Conservation (phyloP, 2,329 filamentous ascomycete species). For the Aspergillus neotritici region DNA sequence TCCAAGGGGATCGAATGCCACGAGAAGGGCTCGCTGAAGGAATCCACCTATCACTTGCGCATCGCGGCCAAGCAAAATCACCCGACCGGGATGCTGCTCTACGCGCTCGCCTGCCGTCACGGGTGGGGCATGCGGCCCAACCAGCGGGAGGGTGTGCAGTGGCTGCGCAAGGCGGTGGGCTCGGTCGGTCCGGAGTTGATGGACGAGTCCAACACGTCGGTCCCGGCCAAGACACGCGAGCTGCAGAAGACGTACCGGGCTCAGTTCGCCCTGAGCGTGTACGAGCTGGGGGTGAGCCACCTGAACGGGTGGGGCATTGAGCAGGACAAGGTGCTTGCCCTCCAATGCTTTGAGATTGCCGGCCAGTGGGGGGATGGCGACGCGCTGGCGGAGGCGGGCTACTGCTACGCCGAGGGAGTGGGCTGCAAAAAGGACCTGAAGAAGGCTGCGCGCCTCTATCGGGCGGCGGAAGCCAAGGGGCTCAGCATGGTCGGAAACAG, state of each 20-base stretch:
- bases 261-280: constrained; percentile 91
- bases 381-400: constrained; percentile 87
- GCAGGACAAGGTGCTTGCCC: constrained; percentile 79
- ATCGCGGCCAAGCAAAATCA: constrained; percentile 80
- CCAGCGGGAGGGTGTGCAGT: constrained; percentile 80
- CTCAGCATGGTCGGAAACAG: constrained; percentile 98
- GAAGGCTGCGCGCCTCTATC: constrained; percentile 86
- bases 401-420: constrained; percentile 89
- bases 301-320: constrained; percentile 98
- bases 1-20: constrained; percentile 86
- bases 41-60: constrained; percentile 93
- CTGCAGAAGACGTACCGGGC: constrained; percentile 75
- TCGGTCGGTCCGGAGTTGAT: constrained; percentile 75
- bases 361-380: constrained; percentile 93
- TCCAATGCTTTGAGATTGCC: constrained; percentile 94
- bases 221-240: constrained; percentile 54
- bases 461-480: constrained; percentile 83
- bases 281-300: constrained; percentile 92
- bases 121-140: constrained; percentile 97
- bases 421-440: constrained; percentile 95
- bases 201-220: constrained; percentile 56
- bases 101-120: constrained; percentile 88
- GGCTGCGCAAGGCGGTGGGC: constrained; percentile 88
- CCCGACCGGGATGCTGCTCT: constrained; percentile 91
- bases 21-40: constrained; percentile 77